Evolutionary conservation across 805 yeast species (phyloP), one percentile per base, ranked within the genome.

Genomic region (Metschnikowia matae): DNA sequence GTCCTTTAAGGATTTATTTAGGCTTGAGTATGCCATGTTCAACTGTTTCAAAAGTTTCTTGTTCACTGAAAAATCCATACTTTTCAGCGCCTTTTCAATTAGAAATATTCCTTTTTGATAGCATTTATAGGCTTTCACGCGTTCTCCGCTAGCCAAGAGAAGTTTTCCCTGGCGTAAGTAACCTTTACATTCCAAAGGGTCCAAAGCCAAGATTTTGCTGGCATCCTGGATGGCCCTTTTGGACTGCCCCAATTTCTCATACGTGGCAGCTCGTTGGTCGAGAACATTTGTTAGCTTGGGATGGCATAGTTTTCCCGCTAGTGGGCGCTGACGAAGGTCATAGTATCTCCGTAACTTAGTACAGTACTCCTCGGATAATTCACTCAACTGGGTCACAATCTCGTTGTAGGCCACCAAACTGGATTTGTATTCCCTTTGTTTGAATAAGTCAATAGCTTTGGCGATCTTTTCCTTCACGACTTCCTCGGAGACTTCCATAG

Each of bases 241-340:
- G 0, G 57, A 59, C 3, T 62, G 44, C 14, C 64, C 58, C 46
- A 78, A 52, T 52, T 76, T 78, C 51, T 77, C 78, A 57, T 62
- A 69, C 1, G 80, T 70, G 2, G 83, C 83, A 0, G 82, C 79
- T 17, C 82, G 57, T 49, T 71, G 75, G 53, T 80, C 84, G 10
- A 71, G 57, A 5, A 71, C 50, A 1, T 67, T 56, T 1, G 68
- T 61, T 6, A 73, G 49, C 53, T 66, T 65, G 1, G 78, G 78
- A 51, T 73, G 78, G 7, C 63, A 58, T 6, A 57, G 34, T 6
- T 63, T 59, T 7, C 74, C 73, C 14, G 62, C 48, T 2, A 65
- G 40, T 3, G 77, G 76, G 7, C 36, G 46, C 26, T 53, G 61
- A 8, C 54, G 48, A 6, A 70, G 56, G 3, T 52, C 51, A 46